These are phyloP conservation scores for Rhizophagus sp. DNA, from an alignment of 192 early-diverging fungal species.

Conservation along the genomic window DNA sequence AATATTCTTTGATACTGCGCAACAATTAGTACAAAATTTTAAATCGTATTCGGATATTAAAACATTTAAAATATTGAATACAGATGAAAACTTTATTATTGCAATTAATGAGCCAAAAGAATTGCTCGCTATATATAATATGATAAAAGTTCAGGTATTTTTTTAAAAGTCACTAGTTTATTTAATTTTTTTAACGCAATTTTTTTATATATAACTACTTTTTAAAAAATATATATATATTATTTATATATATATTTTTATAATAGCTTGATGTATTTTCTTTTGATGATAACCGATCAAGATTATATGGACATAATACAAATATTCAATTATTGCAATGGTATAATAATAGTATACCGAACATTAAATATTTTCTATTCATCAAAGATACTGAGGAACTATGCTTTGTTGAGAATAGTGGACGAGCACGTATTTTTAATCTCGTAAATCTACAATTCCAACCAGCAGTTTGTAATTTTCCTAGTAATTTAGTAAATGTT, in stretches of 20 bases:
- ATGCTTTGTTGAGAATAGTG: constrained; percentile 25
- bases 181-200: background rate
- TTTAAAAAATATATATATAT: background rate
- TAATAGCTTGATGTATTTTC: constrained; percentile 18
- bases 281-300: constrained; percentile 1
- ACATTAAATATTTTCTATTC: constrained; percentile 18
- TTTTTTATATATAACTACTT: background rate
- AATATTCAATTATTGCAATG: constrained; percentile 28
- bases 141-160: background rate
- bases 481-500: background rate
- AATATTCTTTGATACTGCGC: background rate
- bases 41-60: background rate
- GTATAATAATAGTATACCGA: constrained; percentile 10
- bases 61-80: background rate
- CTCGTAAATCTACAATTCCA: background rate
- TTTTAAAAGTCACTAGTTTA: background rate
- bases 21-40: background rate
- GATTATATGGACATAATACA: background rate
- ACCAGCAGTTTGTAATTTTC: constrained; percentile 16
- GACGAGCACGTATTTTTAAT: constrained; percentile 2
- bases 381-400: constrained; percentile 24
- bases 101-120: constrained; percentile 20
- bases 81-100: background rate
- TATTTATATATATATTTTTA: no score
- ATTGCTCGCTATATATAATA: constrained; percentile 20